Evolutionary conservation across 1,284 basidiomycete species (phyloP).

Genomic region (Ceratobasidium sp.): DNA sequence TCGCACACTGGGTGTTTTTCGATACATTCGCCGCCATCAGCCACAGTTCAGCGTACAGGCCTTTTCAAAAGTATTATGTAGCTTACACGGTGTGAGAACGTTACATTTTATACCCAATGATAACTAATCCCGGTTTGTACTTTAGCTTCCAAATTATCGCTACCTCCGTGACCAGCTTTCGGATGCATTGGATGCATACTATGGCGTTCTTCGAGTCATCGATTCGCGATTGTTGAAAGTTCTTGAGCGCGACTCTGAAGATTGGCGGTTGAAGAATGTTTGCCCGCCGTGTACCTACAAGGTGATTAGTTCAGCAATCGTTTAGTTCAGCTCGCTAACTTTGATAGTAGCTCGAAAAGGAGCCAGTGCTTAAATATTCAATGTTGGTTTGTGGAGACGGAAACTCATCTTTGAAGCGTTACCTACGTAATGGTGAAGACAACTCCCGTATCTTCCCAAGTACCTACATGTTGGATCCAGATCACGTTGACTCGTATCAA

Average conservation of each 20-base stretch:
- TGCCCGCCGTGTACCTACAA: slow-evolving; percentile 54
- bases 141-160: slow-evolving; percentile 51
- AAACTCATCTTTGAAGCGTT: slow-evolving; percentile 54
- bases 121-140: no score
- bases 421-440: slow-evolving; percentile 45
- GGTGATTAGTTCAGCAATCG: slow-evolving; percentile 46
- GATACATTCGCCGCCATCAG: slow-evolving; percentile 50
- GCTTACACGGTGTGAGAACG: slow-evolving; percentile 54
- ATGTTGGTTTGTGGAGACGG: slow-evolving; percentile 54
- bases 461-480: slow-evolving; percentile 52
- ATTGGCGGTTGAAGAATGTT: slow-evolving; percentile 52
- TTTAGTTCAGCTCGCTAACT: slow-evolving; percentile 1
- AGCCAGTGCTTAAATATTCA: slow-evolving; percentile 49
- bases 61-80: slow-evolving; percentile 57
- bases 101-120: no score
- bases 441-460: slow-evolving; percentile 52
- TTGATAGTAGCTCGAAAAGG: slow-evolving; percentile 51
- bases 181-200: slow-evolving; percentile 53
- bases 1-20: slow-evolving; percentile 55
- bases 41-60: slow-evolving; percentile 57
- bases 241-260: slow-evolving; percentile 49
- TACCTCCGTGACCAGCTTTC: slow-evolving; percentile 51
- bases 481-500: slow-evolving; percentile 53
- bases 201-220: slow-evolving; percentile 49
- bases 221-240: slow-evolving; percentile 47